A percentile compares a stretch with the other conserved stretches of the same genome.
These are phyloP conservation scores for Conringia planisiliqua DNA, from an alignment of 345 rosid genomes.

Conservation along the genomic window DNA sequence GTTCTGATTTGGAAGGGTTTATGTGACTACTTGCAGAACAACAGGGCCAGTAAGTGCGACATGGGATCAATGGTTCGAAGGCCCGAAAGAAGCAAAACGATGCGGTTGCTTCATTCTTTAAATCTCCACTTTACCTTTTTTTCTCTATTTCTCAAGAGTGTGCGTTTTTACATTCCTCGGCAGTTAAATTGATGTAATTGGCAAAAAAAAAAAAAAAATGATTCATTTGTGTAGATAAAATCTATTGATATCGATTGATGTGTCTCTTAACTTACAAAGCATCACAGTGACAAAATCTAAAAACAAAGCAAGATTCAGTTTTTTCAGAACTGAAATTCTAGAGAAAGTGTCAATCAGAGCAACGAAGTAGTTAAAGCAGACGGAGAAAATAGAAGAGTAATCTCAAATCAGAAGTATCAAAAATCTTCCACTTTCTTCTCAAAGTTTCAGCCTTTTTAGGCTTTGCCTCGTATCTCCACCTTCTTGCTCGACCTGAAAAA, in stretches of 20 bases:
- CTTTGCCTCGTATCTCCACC: constrained; percentile 41
- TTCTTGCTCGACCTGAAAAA: constrained; percentile 59
- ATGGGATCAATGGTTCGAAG: constrained; percentile 97
- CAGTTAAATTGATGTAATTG: constrained; percentile 24
- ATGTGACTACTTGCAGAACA: constrained; percentile 50
- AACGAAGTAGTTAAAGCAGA: too few relatives aligned
- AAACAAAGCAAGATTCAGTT: constrained; percentile 10
- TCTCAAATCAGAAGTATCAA: not conserved
- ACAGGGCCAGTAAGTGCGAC: constrained; percentile 52
- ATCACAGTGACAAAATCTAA: not conserved
- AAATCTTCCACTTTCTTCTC: not conserved
- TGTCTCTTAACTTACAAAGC: not conserved
- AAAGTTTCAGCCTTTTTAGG: constrained; percentile 23
- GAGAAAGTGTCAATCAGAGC: too few relatives aligned
- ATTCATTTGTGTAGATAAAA: constrained; percentile 37
- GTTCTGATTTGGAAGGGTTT: not conserved
- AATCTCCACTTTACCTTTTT: constrained; percentile 1
- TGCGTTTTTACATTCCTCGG: constrained; percentile 15
- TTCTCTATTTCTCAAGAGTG: not conserved
- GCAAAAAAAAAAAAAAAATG: not conserved
- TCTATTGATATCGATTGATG: not conserved
- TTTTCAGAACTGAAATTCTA: not conserved
- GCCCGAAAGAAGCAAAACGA: constrained; percentile 55
- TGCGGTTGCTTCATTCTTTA: constrained; percentile 77
- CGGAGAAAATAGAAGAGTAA: too few relatives aligned